These are phyloP conservation scores for Skeletonema grethae DNA, from an alignment of 108 stramenopile species.

Conservation along the genomic window DNA sequence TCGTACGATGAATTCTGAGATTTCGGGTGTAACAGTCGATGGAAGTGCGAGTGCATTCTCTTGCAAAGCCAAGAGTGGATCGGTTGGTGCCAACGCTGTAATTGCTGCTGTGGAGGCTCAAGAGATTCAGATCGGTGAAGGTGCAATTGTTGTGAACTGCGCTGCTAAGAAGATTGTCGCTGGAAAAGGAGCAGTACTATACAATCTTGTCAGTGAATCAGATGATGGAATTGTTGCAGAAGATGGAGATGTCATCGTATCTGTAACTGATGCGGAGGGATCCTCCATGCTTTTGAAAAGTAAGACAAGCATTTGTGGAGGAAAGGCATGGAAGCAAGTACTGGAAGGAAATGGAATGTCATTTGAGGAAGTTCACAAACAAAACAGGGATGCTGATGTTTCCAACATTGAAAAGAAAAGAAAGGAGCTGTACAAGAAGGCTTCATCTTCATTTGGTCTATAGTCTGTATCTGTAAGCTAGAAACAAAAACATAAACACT, in stretches of 20 bases:
- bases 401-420: conserved; percentile 72
- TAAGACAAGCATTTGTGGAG: conserved; percentile 81
- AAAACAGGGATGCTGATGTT: conserved; percentile 84
- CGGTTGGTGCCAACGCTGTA: conserved; percentile 68
- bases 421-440: conserved; percentile 58
- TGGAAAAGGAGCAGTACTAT: conserved; percentile 87
- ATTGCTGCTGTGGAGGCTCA: conserved; percentile 75
- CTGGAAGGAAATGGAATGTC: conserved; percentile 69
- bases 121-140: conserved; percentile 82
- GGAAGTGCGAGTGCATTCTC: conserved; percentile 62
- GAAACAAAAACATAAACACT: too few relatives aligned
- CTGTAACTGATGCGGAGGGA: conserved; percentile 82
- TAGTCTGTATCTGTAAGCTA: conserved; percentile 10
- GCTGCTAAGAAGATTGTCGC: conserved; percentile 92
- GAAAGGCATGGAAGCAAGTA: conserved; percentile 88
- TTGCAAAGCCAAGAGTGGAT: conserved; percentile 74
- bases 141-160: conserved; percentile 96
- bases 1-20: conserved; percentile 52
- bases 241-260: conserved; percentile 91
- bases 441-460: conserved; percentile 45
- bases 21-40: conserved; percentile 58
- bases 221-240: conserved; percentile 82
- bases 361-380: conserved; percentile 88
- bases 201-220: conserved; percentile 91
- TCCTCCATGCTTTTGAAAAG: conserved; percentile 67